Evolutionary conservation across 805 yeast species (phyloP).

Genomic region (Candida saitoana): DNA sequence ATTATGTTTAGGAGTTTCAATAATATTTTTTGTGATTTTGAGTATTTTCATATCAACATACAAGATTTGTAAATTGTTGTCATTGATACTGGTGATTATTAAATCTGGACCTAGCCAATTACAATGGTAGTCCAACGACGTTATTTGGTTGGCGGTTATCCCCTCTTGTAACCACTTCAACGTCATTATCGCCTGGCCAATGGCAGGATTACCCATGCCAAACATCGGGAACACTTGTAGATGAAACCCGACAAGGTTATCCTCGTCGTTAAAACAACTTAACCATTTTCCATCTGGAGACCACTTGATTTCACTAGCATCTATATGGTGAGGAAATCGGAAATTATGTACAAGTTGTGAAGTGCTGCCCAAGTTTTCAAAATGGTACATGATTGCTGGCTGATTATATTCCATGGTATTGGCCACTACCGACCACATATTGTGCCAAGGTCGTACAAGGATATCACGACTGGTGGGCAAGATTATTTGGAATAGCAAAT

Average conservation of each 20-base stretch:
- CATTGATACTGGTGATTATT: conserved; percentile 1
- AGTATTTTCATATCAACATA: conserved; percentile 1
- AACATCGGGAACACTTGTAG: conserved; percentile 24
- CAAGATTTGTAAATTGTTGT: background rate
- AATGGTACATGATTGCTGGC: conserved; percentile 22
- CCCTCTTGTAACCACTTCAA: conserved; percentile 3
- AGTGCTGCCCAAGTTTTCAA: conserved; percentile 29
- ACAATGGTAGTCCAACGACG: background rate
- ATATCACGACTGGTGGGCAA: conserved; percentile 25
- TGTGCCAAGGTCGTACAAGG: conserved; percentile 15
- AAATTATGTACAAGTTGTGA: conserved; percentile 24
- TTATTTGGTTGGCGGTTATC: background rate
- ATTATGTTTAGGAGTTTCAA: too few relatives aligned
- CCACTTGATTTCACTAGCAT: conserved; percentile 23
- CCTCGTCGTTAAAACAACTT: conserved; percentile 18
- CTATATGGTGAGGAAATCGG: conserved; percentile 15
- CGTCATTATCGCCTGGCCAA: conserved; percentile 6
- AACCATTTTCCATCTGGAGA: conserved; percentile 34
- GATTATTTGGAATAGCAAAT: conserved; percentile 26
- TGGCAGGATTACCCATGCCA: conserved; percentile 17
- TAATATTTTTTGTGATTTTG: too few relatives aligned
- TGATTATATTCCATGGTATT: conserved; percentile 18
- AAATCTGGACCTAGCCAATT: conserved; percentile 1
- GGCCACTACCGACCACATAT: conserved; percentile 32
- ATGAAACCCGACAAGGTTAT: conserved; percentile 24